A percentile compares a stretch with the other conserved stretches of the same genome.
phyloP scores from a whole-genome alignment of 2,329 filamentous ascomycete genomes.

The Diaporthe destruens region DNA sequence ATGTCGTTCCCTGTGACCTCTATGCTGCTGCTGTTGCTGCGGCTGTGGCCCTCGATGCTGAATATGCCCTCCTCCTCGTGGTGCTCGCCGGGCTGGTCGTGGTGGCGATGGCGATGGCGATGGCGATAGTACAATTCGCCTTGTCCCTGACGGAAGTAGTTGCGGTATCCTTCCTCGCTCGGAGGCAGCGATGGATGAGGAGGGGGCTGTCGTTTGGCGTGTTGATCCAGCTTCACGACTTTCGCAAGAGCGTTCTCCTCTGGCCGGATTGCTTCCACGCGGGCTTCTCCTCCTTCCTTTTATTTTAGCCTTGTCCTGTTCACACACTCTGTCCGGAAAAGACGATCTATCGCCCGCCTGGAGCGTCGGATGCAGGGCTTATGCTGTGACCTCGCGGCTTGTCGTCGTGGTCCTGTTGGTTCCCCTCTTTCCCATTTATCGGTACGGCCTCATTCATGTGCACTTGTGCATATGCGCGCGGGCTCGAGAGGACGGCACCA shows the following conservation, averaged over 20 bases:
- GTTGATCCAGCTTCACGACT: slow-evolving; percentile 28
- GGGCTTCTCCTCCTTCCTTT: neutral
- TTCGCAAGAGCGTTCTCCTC: neutral
- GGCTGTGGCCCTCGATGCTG: neutral
- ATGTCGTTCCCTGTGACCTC: neutral
- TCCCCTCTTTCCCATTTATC: neutral
- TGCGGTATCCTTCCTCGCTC: neutral
- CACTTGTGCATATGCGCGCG: slow-evolving; percentile 26
- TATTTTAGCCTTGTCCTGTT: neutral
- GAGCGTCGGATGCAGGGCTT: neutral
- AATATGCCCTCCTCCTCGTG: slow-evolving; percentile 4
- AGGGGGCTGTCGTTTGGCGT: slow-evolving; percentile 5
- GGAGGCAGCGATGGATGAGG: slow-evolving; percentile 12
- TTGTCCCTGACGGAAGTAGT: neutral
- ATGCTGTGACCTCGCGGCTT: slow-evolving; percentile 6
- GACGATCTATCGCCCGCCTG: neutral
- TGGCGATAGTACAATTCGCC: neutral
- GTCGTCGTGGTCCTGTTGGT: neutral
- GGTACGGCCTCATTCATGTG: slow-evolving; percentile 35
- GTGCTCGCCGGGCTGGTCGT: neutral
- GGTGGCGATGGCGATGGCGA: no score
- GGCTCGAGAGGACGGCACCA: neutral
- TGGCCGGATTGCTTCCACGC: neutral
- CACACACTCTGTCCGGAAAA: neutral
- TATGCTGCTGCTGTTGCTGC: neutral